phyloP scores from a whole-genome alignment of 495 filamentous ascomycete species.

The Physcia stellaris region DNA sequence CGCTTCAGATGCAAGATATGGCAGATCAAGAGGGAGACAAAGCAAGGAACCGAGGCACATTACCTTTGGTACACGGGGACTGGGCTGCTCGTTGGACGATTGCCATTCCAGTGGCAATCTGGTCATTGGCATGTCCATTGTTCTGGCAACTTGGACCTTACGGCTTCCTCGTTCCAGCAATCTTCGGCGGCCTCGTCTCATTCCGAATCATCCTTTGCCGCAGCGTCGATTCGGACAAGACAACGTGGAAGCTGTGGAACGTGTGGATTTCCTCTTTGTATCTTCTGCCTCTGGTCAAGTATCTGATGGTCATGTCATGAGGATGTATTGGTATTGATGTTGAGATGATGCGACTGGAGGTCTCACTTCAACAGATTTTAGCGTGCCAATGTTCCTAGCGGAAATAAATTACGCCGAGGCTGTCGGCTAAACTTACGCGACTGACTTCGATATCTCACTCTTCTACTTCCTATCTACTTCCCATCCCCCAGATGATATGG shows the following conservation, averaged over 20 bases:
- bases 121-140: slow-evolving; percentile 24
- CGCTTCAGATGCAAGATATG: slow-evolving; percentile 40
- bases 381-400: too few relatives aligned
- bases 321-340: too few relatives aligned
- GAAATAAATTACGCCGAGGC: too few relatives aligned
- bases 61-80: slow-evolving; percentile 32
- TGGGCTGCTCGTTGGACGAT: slow-evolving; percentile 24
- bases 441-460: too few relatives aligned
- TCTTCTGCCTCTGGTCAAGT: slow-evolving; percentile 7
- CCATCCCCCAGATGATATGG: too few relatives aligned
- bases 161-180: slow-evolving; percentile 6
- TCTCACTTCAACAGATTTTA: too few relatives aligned
- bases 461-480: too few relatives aligned
- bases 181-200: slow-evolving; percentile 6
- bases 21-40: slow-evolving; percentile 34
- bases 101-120: slow-evolving; percentile 24
- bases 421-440: too few relatives aligned
- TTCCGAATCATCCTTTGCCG: slow-evolving; percentile 3
- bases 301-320: not conserved
- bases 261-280: slow-evolving; percentile 11
- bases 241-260: slow-evolving; percentile 11
- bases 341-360: too few relatives aligned
- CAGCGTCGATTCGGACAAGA: slow-evolving; percentile 4
- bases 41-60: slow-evolving; percentile 26
- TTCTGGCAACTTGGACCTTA: slow-evolving; percentile 23